Evolutionary conservation across 352 stramenopile species (phyloP), one percentile per base, ranked within the genome.

Genomic region (Pythium plurisporium): DNA sequence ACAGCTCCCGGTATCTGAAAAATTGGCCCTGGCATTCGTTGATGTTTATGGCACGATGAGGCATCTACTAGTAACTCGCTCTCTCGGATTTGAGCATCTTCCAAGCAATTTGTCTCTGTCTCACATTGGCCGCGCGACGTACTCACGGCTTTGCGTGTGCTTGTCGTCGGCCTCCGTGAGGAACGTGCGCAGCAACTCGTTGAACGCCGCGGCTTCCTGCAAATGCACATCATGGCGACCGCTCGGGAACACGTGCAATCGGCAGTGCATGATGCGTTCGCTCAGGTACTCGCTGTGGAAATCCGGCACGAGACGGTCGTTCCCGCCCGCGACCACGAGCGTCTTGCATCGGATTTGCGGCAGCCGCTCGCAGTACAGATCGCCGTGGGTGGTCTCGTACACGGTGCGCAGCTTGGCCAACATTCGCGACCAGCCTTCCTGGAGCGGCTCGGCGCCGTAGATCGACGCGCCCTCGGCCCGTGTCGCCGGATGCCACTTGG

Each of bases 181-280:
- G 34, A 91, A 94, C 29, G 59, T 45, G n/a, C 72, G 55, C 20
- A 94, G 65, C 38, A 94, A 26, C 22, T 51, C 47, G 59, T 94
- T 91, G 49, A 91, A 89, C 11, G 58, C 65, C 5, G 58, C 50
- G 0, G 79, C 60, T 36, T 85, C 59, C 10, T 72, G 64, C 20
- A 84, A 49, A 42, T 87, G 71, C 33, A 91, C 52, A 46, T 89
- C 78, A 57, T 91, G 76, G 25, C 70, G 70, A 30, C 76, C 81
- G 37, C 69, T 67, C 5, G 70, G 38, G 20, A 91, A 58, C 34
- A 87, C 58, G 43, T 89, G 73, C 19, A 89, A 58, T 26, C 76
- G 69, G 34, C 81, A 91, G 69, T 94, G 81, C 73, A 91, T 76
- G 69, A 94, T 91, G 55, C 84, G 84, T 59, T 94, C 84, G 69